Evolutionary conservation across 441 rosid genomes (phyloP).

Genomic region (Daphne laureola): DNA sequence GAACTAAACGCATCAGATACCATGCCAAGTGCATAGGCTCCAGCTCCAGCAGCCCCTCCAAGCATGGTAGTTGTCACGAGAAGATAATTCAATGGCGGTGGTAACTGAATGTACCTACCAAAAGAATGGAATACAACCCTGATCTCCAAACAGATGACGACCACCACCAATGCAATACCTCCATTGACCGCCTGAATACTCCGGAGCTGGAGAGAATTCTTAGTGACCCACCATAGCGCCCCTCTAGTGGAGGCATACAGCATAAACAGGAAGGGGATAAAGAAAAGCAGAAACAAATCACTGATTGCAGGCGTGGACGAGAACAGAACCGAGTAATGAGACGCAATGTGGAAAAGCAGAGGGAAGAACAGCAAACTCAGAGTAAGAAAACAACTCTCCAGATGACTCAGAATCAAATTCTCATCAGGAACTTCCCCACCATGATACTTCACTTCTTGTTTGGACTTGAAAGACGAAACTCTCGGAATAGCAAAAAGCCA

Average conservation of each 20-base stretch:
- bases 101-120: slow-evolving; percentile 91
- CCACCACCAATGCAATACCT: slow-evolving; percentile 69
- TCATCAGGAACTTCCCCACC: slow-evolving; percentile 94
- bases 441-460: slow-evolving; percentile 71
- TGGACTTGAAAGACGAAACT: slow-evolving; percentile 73
- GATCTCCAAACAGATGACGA: slow-evolving; percentile 81
- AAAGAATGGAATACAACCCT: slow-evolving; percentile 91
- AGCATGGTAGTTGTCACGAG: slow-evolving; percentile 83
- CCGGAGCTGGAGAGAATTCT: slow-evolving; percentile 56
- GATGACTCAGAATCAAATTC: slow-evolving; percentile 61
- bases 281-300: slow-evolving; percentile 77
- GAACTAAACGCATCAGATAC: slow-evolving; percentile 78
- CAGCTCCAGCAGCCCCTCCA: slow-evolving; percentile 89
- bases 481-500: slow-evolving; percentile 84
- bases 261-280: slow-evolving; percentile 83
- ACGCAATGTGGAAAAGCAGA: slow-evolving; percentile 71
- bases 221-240: slow-evolving; percentile 91
- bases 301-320: slow-evolving; percentile 61
- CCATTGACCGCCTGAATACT: slow-evolving; percentile 78
- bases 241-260: slow-evolving; percentile 87
- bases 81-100: slow-evolving; percentile 77
- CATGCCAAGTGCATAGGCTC: slow-evolving; percentile 80
- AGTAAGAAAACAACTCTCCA: slow-evolving; percentile 79
- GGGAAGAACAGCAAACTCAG: slow-evolving; percentile 77
- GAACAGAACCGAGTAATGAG: slow-evolving; percentile 69